Conservation (phyloP, 2,329 filamentous ascomycete species). For the Diaporthe helianthi region DNA sequence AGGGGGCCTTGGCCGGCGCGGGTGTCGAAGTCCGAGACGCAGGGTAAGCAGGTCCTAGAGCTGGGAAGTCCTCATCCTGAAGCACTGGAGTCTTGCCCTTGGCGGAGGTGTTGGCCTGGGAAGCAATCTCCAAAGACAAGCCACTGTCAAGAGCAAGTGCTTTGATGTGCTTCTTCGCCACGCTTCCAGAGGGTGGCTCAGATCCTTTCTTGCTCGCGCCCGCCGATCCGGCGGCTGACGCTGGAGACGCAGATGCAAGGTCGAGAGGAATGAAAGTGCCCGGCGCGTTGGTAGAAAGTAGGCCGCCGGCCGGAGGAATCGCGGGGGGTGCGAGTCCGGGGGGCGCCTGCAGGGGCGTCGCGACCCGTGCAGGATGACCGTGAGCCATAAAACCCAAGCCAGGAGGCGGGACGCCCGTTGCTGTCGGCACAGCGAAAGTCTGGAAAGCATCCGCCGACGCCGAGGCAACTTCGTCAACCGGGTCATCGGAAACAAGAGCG, state of each 20-base stretch:
- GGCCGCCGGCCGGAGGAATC: conserved; percentile 17
- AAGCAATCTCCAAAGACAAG: conserved; percentile 54
- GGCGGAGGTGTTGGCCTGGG: conserved; percentile 43
- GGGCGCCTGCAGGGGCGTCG: conserved; percentile 33
- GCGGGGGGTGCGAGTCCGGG: conserved; percentile 34
- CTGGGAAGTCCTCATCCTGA: conserved; percentile 70
- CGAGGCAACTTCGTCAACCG: conserved; percentile 34
- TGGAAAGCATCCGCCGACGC: conserved; percentile 3
- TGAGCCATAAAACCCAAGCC: conserved; percentile 30
- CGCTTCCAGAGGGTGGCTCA: conserved; percentile 34
- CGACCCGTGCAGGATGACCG: conserved; percentile 33
- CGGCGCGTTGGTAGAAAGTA: conserved; percentile 36
- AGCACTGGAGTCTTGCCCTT: conserved; percentile 48
- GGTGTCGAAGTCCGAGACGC: conserved; percentile 40
- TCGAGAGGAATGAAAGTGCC: conserved; percentile 44
- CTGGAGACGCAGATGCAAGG: conserved; percentile 38
- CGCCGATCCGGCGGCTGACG: conserved; percentile 36
- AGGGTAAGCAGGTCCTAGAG: conserved; percentile 56
- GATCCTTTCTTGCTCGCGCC: conserved; percentile 36
- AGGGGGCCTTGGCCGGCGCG: conserved; percentile 42
- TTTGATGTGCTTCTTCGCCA: conserved; percentile 47
- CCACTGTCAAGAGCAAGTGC: conserved; percentile 54
- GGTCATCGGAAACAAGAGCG: conserved; percentile 71
- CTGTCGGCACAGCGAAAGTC: conserved; percentile 10
- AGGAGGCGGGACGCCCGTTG: conserved; percentile 32